phyloP scores from a whole-genome alignment of 495 filamentous ascomycete genomes.

The Penicillium bialowiezense region DNA sequence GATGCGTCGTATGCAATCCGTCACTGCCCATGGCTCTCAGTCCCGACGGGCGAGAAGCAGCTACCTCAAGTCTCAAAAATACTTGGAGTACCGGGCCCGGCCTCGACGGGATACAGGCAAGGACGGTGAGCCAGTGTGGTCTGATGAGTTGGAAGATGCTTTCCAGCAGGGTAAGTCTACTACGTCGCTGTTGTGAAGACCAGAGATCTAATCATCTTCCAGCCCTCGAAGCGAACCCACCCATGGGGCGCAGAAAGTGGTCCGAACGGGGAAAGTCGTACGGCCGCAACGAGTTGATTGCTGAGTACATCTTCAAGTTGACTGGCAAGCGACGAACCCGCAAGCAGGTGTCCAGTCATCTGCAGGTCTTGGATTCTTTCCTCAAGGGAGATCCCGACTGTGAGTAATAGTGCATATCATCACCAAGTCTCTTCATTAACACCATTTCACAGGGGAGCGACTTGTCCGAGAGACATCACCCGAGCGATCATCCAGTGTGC shows the following conservation, averaged over 20 bases:
- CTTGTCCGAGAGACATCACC: slow-evolving; percentile 42
- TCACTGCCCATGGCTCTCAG: slow-evolving; percentile 24
- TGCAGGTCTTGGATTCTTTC: slow-evolving; percentile 91
- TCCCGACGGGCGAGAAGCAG: slow-evolving; percentile 34
- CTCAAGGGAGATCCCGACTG: slow-evolving; percentile 59
- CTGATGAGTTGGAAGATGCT: slow-evolving; percentile 76
- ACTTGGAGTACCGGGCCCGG: slow-evolving; percentile 64
- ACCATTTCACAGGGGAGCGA: slow-evolving; percentile 32
- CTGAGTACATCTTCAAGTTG: slow-evolving; percentile 69
- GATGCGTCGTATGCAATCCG: slow-evolving; percentile 39
- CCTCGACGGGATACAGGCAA: slow-evolving; percentile 57
- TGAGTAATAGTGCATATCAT: slow-evolving; percentile 18
- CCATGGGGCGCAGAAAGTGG: slow-evolving; percentile 79
- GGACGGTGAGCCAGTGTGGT: slow-evolving; percentile 67
- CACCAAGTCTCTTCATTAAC: slow-evolving; percentile 11
- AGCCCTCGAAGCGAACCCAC: slow-evolving; percentile 80
- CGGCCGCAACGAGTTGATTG: slow-evolving; percentile 90
- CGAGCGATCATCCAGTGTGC: slow-evolving; percentile 33
- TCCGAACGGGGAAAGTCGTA: slow-evolving; percentile 67
- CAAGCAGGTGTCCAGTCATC: slow-evolving; percentile 95
- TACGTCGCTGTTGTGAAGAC: neutral
- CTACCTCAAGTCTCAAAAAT: slow-evolving; percentile 49
- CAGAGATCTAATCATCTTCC: slow-evolving; percentile 5
- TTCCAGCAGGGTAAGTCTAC: slow-evolving; percentile 78
- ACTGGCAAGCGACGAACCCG: slow-evolving; percentile 65